Evolutionary conservation across 345 rosid species (phyloP).

Genomic region (Gossypium stocksii): DNA sequence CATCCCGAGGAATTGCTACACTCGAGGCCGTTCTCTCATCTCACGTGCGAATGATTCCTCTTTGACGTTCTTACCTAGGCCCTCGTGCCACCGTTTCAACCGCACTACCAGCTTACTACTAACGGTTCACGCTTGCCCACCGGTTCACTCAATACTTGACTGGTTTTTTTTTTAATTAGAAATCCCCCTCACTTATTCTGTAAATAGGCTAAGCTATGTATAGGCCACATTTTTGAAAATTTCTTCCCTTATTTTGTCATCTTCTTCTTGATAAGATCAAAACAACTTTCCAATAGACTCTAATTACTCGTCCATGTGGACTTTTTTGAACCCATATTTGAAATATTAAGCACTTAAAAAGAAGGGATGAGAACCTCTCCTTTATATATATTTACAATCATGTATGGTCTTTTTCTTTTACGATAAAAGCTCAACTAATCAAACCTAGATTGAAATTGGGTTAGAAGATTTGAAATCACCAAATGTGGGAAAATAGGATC

Average conservation of each 20-base stretch:
- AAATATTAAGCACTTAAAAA: not conserved
- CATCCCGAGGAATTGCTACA: conserved; percentile 32
- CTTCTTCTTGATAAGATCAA: not conserved
- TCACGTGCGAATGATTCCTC: conserved; percentile 42
- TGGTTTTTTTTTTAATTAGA: no score
- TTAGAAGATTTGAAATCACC: not conserved
- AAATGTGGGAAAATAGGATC: not conserved
- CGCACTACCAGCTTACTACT: not conserved
- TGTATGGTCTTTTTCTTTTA: not conserved
- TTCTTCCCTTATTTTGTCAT: not conserved
- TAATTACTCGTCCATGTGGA: not conserved
- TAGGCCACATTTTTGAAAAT: not conserved
- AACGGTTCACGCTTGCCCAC: not conserved
- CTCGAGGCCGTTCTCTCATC: conserved; percentile 27
- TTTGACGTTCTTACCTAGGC: conserved; percentile 20
- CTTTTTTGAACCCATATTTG: not conserved
- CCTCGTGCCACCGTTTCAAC: conserved; percentile 15
- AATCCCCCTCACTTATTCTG: not conserved
- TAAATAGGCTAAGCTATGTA: not conserved
- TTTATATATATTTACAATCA: not conserved
- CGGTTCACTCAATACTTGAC: not conserved
- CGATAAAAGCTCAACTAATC: not conserved
- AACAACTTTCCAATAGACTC: not conserved
- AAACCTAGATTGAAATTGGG: not conserved
- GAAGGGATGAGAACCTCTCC: not conserved